Percentiles rank a stretch among this genome's conserved stretches.
Evolutionary conservation across 1,284 basidiomycete species (phyloP).

Genomic region (Papiliotrema flavescens): DNA sequence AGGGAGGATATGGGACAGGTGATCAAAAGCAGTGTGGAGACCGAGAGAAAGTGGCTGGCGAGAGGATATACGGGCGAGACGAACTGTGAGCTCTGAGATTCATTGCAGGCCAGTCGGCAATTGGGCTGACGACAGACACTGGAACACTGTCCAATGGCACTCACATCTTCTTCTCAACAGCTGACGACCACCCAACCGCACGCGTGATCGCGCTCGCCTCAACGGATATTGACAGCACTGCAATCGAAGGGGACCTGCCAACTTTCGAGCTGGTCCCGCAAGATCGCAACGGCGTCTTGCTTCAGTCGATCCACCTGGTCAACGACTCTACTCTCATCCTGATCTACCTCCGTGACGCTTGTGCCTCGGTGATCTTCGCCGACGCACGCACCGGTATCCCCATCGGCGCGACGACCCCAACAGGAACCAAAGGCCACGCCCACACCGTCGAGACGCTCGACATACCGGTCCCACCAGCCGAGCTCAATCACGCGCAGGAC

Average conservation of each 20-base stretch:
- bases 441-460: slow-evolving; percentile 4
- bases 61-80: slow-evolving; percentile 15
- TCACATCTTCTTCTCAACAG: slow-evolving; percentile 15
- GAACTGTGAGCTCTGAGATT: slow-evolving; percentile 5
- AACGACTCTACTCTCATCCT: slow-evolving; percentile 12
- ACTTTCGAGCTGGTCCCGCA: slow-evolving; percentile 10
- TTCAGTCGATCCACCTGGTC: slow-evolving; percentile 10
- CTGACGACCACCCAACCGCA: slow-evolving; percentile 11
- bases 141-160: slow-evolving; percentile 8
- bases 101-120: not conserved
- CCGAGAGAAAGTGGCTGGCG: slow-evolving; percentile 10
- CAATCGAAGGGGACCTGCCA: not conserved
- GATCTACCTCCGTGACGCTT: slow-evolving; percentile 18
- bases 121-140: slow-evolving; percentile 5
- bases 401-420: slow-evolving; percentile 12
- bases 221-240: slow-evolving; percentile 5
- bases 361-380: slow-evolving; percentile 15
- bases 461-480: slow-evolving; percentile 14
- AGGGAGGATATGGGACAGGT: not conserved
- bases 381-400: slow-evolving; percentile 14
- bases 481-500: slow-evolving; percentile 6
- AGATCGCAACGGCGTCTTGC: slow-evolving; percentile 9
- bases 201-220: slow-evolving; percentile 12
- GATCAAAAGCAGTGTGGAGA: slow-evolving; percentile 2
- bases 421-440: slow-evolving; percentile 12